Percentiles rank a stretch among this genome's conserved stretches.
Conservation (phyloP, 2,329 filamentous ascomycete genomes). For the Pestalotiopsis sp. region DNA sequence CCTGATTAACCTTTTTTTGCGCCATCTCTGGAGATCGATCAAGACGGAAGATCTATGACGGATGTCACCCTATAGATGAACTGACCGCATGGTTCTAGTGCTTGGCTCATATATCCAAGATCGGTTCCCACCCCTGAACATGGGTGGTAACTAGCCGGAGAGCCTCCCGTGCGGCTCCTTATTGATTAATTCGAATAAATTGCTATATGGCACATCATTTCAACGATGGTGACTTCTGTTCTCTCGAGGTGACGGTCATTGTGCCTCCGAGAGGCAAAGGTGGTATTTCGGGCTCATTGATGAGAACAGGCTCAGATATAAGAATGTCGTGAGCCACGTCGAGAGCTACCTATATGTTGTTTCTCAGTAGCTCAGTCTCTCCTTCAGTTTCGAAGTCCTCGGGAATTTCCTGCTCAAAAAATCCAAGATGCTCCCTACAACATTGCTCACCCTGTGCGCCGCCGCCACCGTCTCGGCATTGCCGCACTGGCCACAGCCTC, state of each 20-base stretch:
- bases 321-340: neutral
- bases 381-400: neutral
- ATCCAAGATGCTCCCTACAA: neutral
- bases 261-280: neutral
- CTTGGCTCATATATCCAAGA: neutral
- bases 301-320: neutral
- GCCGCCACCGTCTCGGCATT: neutral
- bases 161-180: slow-evolving; percentile 2
- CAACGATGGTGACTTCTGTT: neutral
- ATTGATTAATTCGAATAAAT: neutral
- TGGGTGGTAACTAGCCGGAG: neutral
- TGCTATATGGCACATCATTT: neutral
- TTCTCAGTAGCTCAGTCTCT: neutral
- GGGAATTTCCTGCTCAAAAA: neutral
- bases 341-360: neutral
- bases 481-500: slow-evolving; percentile 6
- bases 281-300: neutral
- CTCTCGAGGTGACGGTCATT: neutral
- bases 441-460: slow-evolving; percentile 1
- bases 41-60: neutral
- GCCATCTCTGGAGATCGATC: neutral
- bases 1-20: no score
- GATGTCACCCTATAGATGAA: neutral
- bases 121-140: neutral
- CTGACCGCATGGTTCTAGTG: neutral